These are phyloP conservation scores for Sabuloglossum arenarium DNA, from an alignment of 495 filamentous ascomycete genomes.

Conservation along the genomic window DNA sequence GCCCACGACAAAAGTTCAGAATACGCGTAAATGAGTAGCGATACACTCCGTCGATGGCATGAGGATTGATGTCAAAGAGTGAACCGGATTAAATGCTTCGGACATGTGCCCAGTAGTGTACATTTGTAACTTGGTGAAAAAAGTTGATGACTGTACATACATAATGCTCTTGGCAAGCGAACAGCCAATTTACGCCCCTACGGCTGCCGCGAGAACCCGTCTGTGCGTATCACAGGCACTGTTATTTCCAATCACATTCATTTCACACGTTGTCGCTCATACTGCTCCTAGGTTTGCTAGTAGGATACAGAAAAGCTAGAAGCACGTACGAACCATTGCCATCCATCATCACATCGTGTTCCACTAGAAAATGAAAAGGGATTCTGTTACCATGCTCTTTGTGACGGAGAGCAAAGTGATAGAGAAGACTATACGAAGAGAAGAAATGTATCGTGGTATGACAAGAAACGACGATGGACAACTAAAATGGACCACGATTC, in stretches of 20 bases:
- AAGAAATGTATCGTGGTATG: conserved; percentile 5
- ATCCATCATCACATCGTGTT: neutral
- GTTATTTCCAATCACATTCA: neutral
- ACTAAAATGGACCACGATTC: conserved; percentile 17
- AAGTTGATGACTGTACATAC: conserved; percentile 1
- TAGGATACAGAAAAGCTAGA: neutral
- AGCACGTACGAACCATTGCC: neutral
- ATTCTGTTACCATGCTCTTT: neutral
- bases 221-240: neutral
- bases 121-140: neutral
- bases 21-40: neutral
- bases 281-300: neutral
- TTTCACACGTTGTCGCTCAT: neutral
- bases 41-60: neutral
- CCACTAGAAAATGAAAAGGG: neutral
- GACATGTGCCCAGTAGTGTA: neutral
- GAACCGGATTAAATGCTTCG: neutral
- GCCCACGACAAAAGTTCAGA: neutral
- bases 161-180: neutral
- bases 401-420: neutral
- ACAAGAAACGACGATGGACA: conserved; percentile 12
- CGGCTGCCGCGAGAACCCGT: too few relatives aligned
- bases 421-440: neutral
- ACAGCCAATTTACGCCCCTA: neutral
- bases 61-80: neutral